Conservation (phyloP, 2,329 filamentous ascomycete species). For the Botryotinia globosa region DNA sequence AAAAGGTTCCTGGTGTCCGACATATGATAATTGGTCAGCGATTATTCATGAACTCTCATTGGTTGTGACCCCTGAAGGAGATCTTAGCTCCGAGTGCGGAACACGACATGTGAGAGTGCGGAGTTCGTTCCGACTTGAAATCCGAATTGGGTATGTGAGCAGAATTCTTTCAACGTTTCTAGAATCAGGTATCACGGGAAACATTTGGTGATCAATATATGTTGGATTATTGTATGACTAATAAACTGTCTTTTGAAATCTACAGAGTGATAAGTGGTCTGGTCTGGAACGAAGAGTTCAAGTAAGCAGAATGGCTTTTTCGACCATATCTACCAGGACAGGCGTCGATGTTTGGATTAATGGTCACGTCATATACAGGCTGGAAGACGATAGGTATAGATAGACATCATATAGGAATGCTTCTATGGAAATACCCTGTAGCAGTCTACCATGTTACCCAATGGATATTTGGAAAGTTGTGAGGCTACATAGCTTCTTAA, state of each 20-base stretch:
- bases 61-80: neutral
- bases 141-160: neutral
- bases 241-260: neutral
- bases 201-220: neutral
- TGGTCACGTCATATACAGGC: neutral
- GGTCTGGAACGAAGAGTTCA: neutral
- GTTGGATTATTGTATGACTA: neutral
- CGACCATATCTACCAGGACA: too few relatives aligned
- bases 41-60: neutral
- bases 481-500: neutral
- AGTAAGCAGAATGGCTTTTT: neutral
- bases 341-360: neutral
- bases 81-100: neutral
- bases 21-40: neutral
- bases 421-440: neutral
- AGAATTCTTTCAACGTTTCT: neutral
- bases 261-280: neutral
- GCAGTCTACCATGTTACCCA: neutral
- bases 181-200: neutral
- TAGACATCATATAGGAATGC: neutral
- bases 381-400: conserved; percentile 6
- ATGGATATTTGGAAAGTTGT: neutral
- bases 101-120: neutral
- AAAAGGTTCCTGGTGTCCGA: neutral
- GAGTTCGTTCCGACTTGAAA: neutral